Base-by-base conservation (phyloP, 2,329 filamentous ascomycete species). In the Madurella mycetomatis region DNA sequence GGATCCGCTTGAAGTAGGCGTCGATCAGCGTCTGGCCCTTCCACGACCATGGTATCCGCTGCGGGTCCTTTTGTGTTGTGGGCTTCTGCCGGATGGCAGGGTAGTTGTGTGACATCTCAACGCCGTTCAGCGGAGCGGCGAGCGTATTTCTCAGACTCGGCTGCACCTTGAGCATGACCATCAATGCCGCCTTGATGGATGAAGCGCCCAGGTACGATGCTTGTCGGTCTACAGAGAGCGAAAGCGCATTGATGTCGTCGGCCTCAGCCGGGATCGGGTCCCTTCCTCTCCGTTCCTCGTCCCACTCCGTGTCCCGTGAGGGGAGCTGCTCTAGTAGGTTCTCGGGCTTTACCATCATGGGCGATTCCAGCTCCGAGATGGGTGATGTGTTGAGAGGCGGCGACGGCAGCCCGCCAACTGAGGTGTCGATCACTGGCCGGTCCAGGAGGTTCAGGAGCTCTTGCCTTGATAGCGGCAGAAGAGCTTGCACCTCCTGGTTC, bases 1-100 rank as follows among this genome's bases (percentile, higher is more conserved):
- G 87, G 19, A 88, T 80, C 32, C 84, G 80, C 60, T 85, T 84
- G 67, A 90, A 90, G 67, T 89, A 90, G n/a, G 85, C 84, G 61
- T 90, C 84, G 41, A 90, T 82, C 9, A 89, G 73, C 5, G 82
- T 82, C 66, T 87, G 82, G 15, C 85, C 85, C 62, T 87, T 85
- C 66, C 80, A 81, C 15, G 80, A 79, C 75, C 83, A 81, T 39
- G 80, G 69, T 25, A 83, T 74, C 45, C 75, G 71, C 58, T 76
- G 73, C 2, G 72, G 74, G 41, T 81, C 75, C 50, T 78, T 76
- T 1, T 73, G 69, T 2, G 69, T 69, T n/a, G 69, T 62, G 25
- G 72, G 67, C 61, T 73, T 76, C 51, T 74, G 72, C 48, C 73
- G 68, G 58, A 74, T 69, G 39, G 70, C 68, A 0, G 76, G 73